phyloP scores from a whole-genome alignment of 2,329 filamentous ascomycete genomes.

The Raffaelea albimanens region DNA sequence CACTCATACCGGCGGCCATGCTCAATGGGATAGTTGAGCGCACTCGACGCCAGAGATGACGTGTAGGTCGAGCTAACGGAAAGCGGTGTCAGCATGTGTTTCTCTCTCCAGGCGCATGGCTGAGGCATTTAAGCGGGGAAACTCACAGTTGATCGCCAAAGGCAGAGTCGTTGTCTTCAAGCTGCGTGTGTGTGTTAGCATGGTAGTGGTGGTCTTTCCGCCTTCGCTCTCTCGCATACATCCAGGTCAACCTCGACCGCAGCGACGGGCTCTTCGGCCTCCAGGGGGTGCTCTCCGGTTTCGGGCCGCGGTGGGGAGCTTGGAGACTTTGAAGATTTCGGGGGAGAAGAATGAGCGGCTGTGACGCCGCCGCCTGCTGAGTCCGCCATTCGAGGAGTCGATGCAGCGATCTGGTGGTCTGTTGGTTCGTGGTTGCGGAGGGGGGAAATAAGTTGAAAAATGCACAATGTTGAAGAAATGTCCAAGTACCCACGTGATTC shows the following conservation, averaged over 20 bases:
- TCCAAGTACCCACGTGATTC: not conserved
- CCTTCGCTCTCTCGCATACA: not conserved
- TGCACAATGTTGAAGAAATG: not conserved
- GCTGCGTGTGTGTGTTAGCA: not conserved
- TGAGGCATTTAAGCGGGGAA: not conserved
- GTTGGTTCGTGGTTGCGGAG: not conserved
- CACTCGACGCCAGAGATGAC: conserved; percentile 19
- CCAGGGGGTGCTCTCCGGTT: not conserved
- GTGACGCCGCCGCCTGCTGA: not conserved
- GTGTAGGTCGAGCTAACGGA: conserved; percentile 14
- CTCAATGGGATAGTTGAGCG: conserved; percentile 20
- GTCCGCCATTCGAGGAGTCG: not conserved
- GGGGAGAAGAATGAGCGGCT: not conserved
- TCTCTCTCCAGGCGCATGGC: not conserved
- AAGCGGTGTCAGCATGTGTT: not conserved
- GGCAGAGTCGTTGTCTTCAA: conserved; percentile 7
- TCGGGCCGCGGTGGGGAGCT: not conserved
- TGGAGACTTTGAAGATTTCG: not conserved
- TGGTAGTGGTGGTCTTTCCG: not conserved
- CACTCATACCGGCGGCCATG: conserved; percentile 29
- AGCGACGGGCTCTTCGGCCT: not conserved
- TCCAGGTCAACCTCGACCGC: not conserved
- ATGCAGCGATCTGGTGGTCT: not conserved
- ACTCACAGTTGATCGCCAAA: conserved; percentile 6
- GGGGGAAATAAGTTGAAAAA: not conserved